Percentiles rank a stretch among this genome's conserved stretches.
These are phyloP conservation scores for Medakamo hakoo DNA, from an alignment of 139 green algal genomes.

Conservation along the genomic window DNA sequence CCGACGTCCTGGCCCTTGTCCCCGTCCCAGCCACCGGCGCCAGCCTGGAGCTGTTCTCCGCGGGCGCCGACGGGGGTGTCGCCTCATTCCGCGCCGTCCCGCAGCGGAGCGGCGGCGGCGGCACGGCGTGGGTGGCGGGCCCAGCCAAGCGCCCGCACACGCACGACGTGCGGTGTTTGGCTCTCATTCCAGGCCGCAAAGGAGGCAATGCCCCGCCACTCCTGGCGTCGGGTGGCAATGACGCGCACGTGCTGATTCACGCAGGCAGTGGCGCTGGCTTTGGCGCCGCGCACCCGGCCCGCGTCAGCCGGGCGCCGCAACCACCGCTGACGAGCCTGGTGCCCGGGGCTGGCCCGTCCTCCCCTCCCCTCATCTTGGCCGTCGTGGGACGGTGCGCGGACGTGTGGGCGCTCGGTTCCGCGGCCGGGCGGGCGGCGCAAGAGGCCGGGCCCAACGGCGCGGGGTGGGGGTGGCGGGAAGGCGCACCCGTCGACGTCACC, in stretches of 20 bases:
- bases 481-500: background rate
- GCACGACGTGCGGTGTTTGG: conserved; percentile 68
- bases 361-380: background rate
- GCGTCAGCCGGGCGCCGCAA: conserved; percentile 41
- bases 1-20: conserved; percentile 65
- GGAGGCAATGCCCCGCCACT: conserved; percentile 9
- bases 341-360: conserved; percentile 9
- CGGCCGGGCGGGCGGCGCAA: background rate
- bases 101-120: conserved; percentile 10
- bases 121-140: conserved; percentile 2
- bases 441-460: background rate
- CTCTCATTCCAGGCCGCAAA: background rate
- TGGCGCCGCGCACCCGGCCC: conserved; percentile 25
- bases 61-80: conserved; percentile 62
- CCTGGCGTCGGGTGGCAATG: conserved; percentile 62
- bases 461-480: background rate
- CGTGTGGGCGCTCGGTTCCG: background rate
- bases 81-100: conserved; percentile 37
- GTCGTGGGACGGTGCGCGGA: background rate
- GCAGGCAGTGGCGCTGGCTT: conserved; percentile 27
- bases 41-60: conserved; percentile 58
- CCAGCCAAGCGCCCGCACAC: conserved; percentile 62
- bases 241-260: conserved; percentile 53
- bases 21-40: conserved; percentile 25
- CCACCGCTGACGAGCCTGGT: conserved; percentile 29